Conservation (phyloP, 768 basidiomycete species). For the Termitomyces sp. region DNA sequence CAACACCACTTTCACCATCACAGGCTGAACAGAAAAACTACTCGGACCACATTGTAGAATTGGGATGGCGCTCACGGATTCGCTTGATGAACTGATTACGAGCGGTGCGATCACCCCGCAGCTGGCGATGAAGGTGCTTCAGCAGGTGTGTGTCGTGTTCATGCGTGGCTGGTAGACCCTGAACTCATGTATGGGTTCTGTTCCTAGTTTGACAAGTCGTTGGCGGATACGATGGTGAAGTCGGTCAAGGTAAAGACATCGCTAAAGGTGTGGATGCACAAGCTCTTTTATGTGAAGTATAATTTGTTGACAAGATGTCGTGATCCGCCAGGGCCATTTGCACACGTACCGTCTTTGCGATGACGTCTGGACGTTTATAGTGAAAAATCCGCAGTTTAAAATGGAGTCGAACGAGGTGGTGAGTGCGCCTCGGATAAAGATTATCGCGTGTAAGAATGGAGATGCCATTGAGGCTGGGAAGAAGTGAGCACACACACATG, state of each 20-base stretch:
- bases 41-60: slow-evolving; percentile 53
- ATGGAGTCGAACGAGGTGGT: slow-evolving; percentile 90
- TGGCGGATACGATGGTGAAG: slow-evolving; percentile 90
- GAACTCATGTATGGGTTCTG: background rate
- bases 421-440: slow-evolving; percentile 80
- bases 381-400: slow-evolving; percentile 90
- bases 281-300: background rate
- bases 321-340: slow-evolving; percentile 66
- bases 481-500: slow-evolving; percentile 41
- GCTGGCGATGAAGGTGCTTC: slow-evolving; percentile 97
- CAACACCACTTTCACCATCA: slow-evolving; percentile 1
- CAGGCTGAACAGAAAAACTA: background rate
- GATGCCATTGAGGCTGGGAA: slow-evolving; percentile 82
- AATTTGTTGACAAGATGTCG: background rate
- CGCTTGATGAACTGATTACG: slow-evolving; percentile 97
- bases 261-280: slow-evolving; percentile 63
- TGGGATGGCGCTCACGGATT: slow-evolving; percentile 96
- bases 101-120: slow-evolving; percentile 96
- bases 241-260: slow-evolving; percentile 94
- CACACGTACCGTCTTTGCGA: slow-evolving; percentile 91
- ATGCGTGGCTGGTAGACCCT: background rate
- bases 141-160: slow-evolving; percentile 63
- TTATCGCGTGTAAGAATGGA: slow-evolving; percentile 97
- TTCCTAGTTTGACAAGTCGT: slow-evolving; percentile 88
- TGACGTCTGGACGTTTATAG: slow-evolving; percentile 99